Percentiles rank a stretch among this genome's conserved stretches.
These are phyloP conservation scores for Thielaviopsis populi DNA, from an alignment of 2,329 filamentous ascomycete genomes.

Conservation along the genomic window DNA sequence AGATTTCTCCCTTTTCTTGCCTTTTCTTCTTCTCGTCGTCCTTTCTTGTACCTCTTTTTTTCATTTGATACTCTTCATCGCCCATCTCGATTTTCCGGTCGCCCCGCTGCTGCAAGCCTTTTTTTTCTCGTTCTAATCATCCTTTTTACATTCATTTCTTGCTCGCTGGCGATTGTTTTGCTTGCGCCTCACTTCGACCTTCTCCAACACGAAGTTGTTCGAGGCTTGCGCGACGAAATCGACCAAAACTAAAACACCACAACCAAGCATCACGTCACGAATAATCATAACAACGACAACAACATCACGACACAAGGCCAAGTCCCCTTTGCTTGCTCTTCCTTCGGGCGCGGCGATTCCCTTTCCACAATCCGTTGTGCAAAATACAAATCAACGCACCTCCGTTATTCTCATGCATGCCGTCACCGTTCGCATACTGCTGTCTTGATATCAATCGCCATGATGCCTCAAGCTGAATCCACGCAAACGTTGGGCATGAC, in stretches of 20 bases:
- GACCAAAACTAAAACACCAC: background rate
- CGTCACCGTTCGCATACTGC: background rate
- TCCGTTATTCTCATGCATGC: background rate
- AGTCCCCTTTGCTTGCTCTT: background rate
- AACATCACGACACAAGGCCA: background rate
- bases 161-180: background rate
- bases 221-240: background rate
- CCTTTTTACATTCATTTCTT: slow-evolving; percentile 1
- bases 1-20: background rate
- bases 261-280: background rate
- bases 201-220: background rate
- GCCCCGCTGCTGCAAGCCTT: background rate
- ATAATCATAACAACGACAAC: background rate
- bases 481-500: slow-evolving; percentile 47
- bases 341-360: background rate
- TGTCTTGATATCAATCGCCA: background rate
- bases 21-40: background rate
- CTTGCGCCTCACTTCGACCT: background rate
- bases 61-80: background rate
- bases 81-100: background rate
- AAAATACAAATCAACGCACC: background rate
- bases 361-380: background rate
- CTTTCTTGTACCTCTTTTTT: background rate
- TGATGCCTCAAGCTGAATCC: background rate
- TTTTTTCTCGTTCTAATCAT: background rate